phyloP scores from a whole-genome alignment of 1,284 basidiomycete genomes.

The Pseudozyma tsukubaensis region DNA sequence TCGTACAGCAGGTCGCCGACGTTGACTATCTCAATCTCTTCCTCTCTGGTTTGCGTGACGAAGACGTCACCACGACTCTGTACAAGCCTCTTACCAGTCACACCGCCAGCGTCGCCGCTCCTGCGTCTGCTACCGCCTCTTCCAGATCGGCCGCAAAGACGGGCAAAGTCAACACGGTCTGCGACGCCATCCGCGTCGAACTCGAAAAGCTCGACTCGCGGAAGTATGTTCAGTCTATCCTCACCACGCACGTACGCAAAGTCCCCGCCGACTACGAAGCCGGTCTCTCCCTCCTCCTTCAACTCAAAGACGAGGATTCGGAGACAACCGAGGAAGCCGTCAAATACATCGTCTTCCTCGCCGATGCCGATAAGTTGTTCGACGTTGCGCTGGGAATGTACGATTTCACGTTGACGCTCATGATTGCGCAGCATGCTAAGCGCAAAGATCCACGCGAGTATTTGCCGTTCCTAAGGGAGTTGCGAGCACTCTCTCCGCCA shows the following conservation, averaged over 20 bases:
- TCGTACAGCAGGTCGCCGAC: conserved; percentile 86
- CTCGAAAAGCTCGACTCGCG: conserved; percentile 79
- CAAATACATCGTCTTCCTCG: conserved; percentile 98
- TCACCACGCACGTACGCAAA: conserved; percentile 93
- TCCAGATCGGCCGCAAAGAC: conserved; percentile 68
- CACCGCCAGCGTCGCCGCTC: background rate
- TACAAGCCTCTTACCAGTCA: conserved; percentile 62
- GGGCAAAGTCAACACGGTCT: conserved; percentile 77
- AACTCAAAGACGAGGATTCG: conserved; percentile 78
- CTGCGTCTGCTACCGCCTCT: background rate
- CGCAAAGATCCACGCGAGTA: conserved; percentile 98
- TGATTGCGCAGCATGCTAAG: conserved; percentile 96
- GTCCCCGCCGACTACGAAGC: conserved; percentile 90
- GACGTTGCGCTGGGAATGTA: conserved; percentile 98
- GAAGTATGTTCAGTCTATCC: conserved; percentile 87
- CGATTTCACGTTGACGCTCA: conserved; percentile 92
- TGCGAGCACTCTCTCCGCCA: conserved; percentile 80
- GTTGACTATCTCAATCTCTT: conserved; percentile 95
- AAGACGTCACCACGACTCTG: conserved; percentile 69
- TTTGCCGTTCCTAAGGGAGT: conserved; percentile 91
- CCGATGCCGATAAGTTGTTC: conserved; percentile 90
- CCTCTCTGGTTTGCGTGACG: conserved; percentile 77
- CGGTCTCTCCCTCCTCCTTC: conserved; percentile 81
- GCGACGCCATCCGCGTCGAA: conserved; percentile 80
- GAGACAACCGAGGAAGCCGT: conserved; percentile 91